phyloP scores from a whole-genome alignment of 1,139 yeast species.

The Pichia cactophila region DNA sequence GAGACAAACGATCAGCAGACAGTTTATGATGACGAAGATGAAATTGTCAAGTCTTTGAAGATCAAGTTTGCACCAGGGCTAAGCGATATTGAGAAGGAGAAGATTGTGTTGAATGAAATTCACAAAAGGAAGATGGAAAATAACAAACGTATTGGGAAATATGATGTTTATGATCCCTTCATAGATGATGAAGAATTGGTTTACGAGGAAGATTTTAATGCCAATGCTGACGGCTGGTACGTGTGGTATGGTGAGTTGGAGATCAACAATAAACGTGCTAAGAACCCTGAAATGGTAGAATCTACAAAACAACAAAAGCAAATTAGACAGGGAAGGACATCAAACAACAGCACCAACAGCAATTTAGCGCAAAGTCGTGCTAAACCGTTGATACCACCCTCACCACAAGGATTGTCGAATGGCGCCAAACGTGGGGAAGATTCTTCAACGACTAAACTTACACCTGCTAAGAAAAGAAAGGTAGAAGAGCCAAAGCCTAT shows the following conservation, averaged over 20 bases:
- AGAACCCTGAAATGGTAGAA: background rate
- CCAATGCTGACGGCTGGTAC: slow-evolving; percentile 92
- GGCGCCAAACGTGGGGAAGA: background rate
- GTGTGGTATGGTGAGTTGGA: slow-evolving; percentile 92
- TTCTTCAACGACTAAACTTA: background rate
- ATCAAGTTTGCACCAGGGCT: slow-evolving; percentile 26
- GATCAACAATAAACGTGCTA: slow-evolving; percentile 38
- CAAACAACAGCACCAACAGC: background rate
- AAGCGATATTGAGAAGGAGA: slow-evolving; percentile 26
- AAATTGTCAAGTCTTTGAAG: slow-evolving; percentile 21
- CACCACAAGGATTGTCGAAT: background rate
- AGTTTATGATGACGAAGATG: slow-evolving; percentile 26
- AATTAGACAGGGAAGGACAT: background rate
- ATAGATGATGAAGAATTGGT: slow-evolving; percentile 89
- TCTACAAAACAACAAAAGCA: background rate
- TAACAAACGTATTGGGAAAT: slow-evolving; percentile 75
- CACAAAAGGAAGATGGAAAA: slow-evolving; percentile 44
- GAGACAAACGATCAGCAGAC: slow-evolving; percentile 16
- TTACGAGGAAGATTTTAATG: slow-evolving; percentile 90
- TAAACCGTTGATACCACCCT: background rate
- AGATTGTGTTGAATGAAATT: slow-evolving; percentile 29
- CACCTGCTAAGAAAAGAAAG: background rate
- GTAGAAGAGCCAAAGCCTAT: background rate
- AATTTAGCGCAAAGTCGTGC: background rate
- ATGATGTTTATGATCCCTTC: slow-evolving; percentile 90